Base-by-base conservation (phyloP, 1,139 yeast genomes). In the Pneumocystis murina region DNA sequence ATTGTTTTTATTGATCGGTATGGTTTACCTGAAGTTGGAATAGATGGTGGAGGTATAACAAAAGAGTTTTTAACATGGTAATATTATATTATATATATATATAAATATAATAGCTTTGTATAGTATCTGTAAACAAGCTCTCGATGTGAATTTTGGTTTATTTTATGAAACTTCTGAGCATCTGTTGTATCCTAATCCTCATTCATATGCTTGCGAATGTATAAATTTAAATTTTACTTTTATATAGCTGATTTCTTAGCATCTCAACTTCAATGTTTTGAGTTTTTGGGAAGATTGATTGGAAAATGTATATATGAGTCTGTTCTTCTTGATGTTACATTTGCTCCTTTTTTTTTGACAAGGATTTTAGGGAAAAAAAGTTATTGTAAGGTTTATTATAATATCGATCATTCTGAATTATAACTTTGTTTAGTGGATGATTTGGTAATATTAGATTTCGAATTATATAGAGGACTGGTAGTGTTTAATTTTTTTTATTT, bases 41-140 rank as follows among this genome's bases (percentile, higher is more conserved):
- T 92, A 63, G 98, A 92, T 74, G 98, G 98, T 4, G 98, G 98
- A 12, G 98, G 98, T 1, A 78, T 92, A 30, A 91, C 97, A 0
- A 91, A 92, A 72, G 98, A 92, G 70, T 85, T 92, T 68, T 75
- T 92, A 64, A 89, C 92, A 1, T 12, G 43, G 60, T 58, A 58
- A n/a, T 24, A 20, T 24, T 20, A 20, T 20, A 6, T 20, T 58
- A 30, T 38, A 20, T 28, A 12, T 28, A 3, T 38, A 40, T 14
- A 30, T 38, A n/a, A n/a, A 12, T 24, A 20, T 39, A 17, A 17
- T 58, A 14, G 30, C 8, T 8, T 8, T 48, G 33, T 12, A 24
- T 48, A 78, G 86, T 62, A 84, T 89, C 0, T 82, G 86, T 1
- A 77, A 77, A 10, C 89, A 86, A 68, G 95, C 88, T 0, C 87